phyloP scores from a whole-genome alignment of 2,329 filamentous ascomycete species.

The Madurella mycetomatis region DNA sequence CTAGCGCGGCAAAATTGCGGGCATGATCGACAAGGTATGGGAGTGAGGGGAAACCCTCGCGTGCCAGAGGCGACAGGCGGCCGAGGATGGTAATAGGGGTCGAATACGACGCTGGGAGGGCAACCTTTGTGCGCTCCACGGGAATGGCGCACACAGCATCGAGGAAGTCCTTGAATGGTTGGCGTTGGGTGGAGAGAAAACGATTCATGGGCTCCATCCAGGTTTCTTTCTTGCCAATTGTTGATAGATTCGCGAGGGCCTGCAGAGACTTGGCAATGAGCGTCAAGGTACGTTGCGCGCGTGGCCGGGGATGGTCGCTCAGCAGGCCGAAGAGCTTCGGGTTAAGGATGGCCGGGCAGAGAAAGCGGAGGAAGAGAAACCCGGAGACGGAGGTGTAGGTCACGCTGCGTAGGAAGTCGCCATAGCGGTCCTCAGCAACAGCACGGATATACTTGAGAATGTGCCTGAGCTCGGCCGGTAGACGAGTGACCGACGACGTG shows the following conservation, averaged over 20 bases:
- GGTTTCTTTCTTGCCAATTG: slow-evolving; percentile 90
- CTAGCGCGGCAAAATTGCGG: slow-evolving; percentile 76
- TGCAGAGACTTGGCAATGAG: slow-evolving; percentile 90
- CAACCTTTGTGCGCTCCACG: slow-evolving; percentile 59
- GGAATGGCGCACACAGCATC: slow-evolving; percentile 82
- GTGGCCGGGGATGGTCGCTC: slow-evolving; percentile 73
- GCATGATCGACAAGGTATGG: slow-evolving; percentile 91
- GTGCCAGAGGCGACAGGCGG: slow-evolving; percentile 71
- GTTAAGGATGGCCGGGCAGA: slow-evolving; percentile 93
- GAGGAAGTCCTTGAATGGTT: slow-evolving; percentile 80
- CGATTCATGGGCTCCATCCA: slow-evolving; percentile 99
- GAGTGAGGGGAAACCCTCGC: slow-evolving; percentile 88
- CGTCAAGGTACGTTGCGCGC: slow-evolving; percentile 82
- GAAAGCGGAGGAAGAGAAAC: slow-evolving; percentile 90
- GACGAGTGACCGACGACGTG: slow-evolving; percentile 64
- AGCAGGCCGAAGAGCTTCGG: slow-evolving; percentile 89
- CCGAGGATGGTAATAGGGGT: slow-evolving; percentile 87
- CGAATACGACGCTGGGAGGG: slow-evolving; percentile 79
- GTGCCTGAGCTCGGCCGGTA: slow-evolving; percentile 75
- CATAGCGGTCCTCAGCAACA: slow-evolving; percentile 90
- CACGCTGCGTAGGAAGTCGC: slow-evolving; percentile 84
- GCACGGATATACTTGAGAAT: slow-evolving; percentile 89
- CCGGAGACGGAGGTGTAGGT: slow-evolving; percentile 92
- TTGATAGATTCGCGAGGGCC: slow-evolving; percentile 83
- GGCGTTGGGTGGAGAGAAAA: slow-evolving; percentile 70